These are phyloP conservation scores for Nakazawaea holstii DNA, from an alignment of 805 yeast genomes.

Conservation along the genomic window DNA sequence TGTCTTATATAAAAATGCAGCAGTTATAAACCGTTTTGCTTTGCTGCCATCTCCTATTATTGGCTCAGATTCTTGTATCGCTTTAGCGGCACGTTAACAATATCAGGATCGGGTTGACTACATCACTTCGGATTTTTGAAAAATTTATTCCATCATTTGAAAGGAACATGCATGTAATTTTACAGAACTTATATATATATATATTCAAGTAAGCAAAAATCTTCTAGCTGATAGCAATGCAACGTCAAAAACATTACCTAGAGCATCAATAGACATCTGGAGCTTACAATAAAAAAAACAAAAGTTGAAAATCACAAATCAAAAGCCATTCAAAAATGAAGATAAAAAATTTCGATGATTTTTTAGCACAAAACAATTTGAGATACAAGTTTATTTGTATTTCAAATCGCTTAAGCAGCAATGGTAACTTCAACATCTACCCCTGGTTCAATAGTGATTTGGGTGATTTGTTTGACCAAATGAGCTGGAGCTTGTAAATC, in stretches of 20 bases:
- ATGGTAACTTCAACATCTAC: slow-evolving; percentile 94
- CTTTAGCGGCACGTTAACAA: no score
- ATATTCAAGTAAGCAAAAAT: background rate
- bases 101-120: no score
- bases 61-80: no score
- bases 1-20: no score
- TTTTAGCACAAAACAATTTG: background rate
- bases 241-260: slow-evolving; percentile 12
- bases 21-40: no score
- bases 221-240: slow-evolving; percentile 9
- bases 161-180: no score
- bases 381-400: background rate
- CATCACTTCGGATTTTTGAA: no score
- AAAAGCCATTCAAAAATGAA: background rate
- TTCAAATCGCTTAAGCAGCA: slow-evolving; percentile 55
- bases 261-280: background rate
- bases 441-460: slow-evolving; percentile 98
- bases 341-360: no score
- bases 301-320: background rate
- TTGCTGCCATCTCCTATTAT: no score
- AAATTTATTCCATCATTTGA: no score
- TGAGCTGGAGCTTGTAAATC: slow-evolving; percentile 96
- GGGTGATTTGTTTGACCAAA: slow-evolving; percentile 91
- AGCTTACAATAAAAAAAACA: background rate
- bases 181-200: no score